phyloP scores from a whole-genome alignment of 2,329 filamentous ascomycete genomes.

The Xylaria sp. region DNA sequence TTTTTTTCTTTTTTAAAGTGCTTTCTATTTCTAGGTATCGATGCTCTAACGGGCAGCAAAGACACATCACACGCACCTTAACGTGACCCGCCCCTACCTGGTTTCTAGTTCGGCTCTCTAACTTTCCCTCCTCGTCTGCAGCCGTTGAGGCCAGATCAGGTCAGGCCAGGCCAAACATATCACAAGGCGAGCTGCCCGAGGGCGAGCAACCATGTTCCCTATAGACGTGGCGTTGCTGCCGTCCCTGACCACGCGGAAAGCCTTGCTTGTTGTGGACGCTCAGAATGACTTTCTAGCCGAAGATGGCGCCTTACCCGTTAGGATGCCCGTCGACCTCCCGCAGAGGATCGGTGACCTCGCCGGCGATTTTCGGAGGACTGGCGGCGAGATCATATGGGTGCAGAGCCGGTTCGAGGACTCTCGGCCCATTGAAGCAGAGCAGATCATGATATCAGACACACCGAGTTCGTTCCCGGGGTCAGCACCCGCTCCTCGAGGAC shows the following conservation, averaged over 20 bases:
- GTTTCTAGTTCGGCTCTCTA: not conserved
- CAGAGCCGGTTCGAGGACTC: slow-evolving; percentile 73
- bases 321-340: slow-evolving; percentile 68
- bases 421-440: slow-evolving; percentile 60
- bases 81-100: not conserved
- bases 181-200: not conserved
- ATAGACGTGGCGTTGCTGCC: slow-evolving; percentile 63
- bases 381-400: slow-evolving; percentile 81
- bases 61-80: no score
- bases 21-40: not conserved
- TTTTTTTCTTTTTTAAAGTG: not conserved
- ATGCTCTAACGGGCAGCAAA: not conserved
- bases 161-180: slow-evolving; percentile 12
- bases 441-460: slow-evolving; percentile 53
- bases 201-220: slow-evolving; percentile 54
- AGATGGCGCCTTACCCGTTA: slow-evolving; percentile 70
- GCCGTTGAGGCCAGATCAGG: slow-evolving; percentile 1
- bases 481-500: slow-evolving; percentile 28
- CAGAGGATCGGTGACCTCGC: slow-evolving; percentile 70
- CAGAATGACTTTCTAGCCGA: slow-evolving; percentile 86
- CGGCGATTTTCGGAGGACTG: slow-evolving; percentile 72
- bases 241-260: slow-evolving; percentile 64
- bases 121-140: not conserved
- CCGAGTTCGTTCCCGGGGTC: slow-evolving; percentile 20
- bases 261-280: slow-evolving; percentile 82